These are phyloP conservation scores for Boletus semigastroideus DNA, from an alignment of 1,284 basidiomycete genomes.

Conservation along the genomic window DNA sequence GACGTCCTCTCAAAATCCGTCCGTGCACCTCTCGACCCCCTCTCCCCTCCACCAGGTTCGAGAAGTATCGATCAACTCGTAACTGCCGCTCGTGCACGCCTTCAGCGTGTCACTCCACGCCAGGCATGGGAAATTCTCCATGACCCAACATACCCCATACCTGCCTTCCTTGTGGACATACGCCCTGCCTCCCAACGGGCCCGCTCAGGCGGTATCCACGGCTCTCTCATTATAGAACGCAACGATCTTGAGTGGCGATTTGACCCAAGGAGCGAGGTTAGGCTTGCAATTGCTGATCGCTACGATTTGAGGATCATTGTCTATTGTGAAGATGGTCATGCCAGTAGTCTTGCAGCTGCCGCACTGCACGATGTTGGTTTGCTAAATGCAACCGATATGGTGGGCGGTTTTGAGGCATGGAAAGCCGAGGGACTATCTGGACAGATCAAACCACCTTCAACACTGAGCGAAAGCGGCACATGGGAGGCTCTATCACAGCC, in stretches of 20 bases:
- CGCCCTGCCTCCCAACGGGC: conserved; percentile 58
- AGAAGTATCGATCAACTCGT: conserved; percentile 56
- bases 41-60: conserved; percentile 61
- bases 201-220: conserved; percentile 55
- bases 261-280: conserved; percentile 59
- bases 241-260: conserved; percentile 75
- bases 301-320: conserved; percentile 71
- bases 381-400: conserved; percentile 69
- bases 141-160: conserved; percentile 50
- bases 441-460: conserved; percentile 36
- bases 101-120: conserved; percentile 61
- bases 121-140: conserved; percentile 60
- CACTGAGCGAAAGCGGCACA: conserved; percentile 28
- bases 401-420: conserved; percentile 74
- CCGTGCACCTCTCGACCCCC: conserved; percentile 56
- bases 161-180: conserved; percentile 74
- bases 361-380: conserved; percentile 66
- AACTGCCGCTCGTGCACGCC: conserved; percentile 52
- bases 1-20: conserved; percentile 63
- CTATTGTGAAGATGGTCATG: conserved; percentile 68
- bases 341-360: conserved; percentile 68
- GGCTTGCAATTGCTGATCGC: conserved; percentile 61
- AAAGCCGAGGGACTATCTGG: conserved; percentile 59
- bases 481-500: conserved; percentile 32
- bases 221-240: conserved; percentile 65